Evolutionary conservation across 176 grass and related monocot species (phyloP).

Genomic region (Eleusine coracana): DNA sequence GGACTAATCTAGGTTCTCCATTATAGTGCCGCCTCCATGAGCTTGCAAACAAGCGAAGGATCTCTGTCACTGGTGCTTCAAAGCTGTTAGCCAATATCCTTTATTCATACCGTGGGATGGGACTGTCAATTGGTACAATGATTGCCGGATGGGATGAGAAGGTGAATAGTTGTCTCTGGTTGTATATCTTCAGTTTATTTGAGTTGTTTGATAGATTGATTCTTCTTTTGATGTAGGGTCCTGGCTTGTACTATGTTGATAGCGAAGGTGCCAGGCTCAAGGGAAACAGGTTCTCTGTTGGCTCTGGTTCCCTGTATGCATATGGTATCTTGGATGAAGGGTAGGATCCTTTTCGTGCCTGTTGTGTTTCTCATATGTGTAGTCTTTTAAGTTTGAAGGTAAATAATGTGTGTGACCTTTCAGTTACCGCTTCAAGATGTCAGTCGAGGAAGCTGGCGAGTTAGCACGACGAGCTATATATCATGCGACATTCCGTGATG

Average conservation of each 20-base stretch:
- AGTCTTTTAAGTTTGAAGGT: neutral
- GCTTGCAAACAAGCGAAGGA: constrained; percentile 93
- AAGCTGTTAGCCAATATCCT: constrained; percentile 91
- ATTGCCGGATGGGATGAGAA: constrained; percentile 99
- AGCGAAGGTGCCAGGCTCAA: constrained; percentile 91
- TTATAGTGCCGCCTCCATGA: constrained; percentile 84
- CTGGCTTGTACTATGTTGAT: constrained; percentile 97
- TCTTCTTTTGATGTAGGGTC: constrained; percentile 58
- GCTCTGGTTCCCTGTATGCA: constrained; percentile 93
- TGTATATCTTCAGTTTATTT: neutral
- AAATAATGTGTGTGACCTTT: constrained; percentile 32
- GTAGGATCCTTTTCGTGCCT: constrained; percentile 41
- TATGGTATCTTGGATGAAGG: constrained; percentile 87
- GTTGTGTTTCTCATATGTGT: neutral
- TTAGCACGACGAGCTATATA: constrained; percentile 85
- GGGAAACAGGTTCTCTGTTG: constrained; percentile 89
- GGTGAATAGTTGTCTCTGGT: constrained; percentile 40
- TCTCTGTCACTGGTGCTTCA: constrained; percentile 83
- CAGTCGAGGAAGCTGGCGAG: constrained; percentile 76
- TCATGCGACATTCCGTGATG: constrained; percentile 89
- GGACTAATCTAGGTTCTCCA: constrained; percentile 29
- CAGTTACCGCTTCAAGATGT: constrained; percentile 84
- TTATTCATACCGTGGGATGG: constrained; percentile 91
- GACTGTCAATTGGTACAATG: constrained; percentile 94
- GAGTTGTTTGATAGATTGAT: constrained; percentile 15